Conservation (phyloP, 805 yeast genomes). For the Huiozyma naganishii region DNA sequence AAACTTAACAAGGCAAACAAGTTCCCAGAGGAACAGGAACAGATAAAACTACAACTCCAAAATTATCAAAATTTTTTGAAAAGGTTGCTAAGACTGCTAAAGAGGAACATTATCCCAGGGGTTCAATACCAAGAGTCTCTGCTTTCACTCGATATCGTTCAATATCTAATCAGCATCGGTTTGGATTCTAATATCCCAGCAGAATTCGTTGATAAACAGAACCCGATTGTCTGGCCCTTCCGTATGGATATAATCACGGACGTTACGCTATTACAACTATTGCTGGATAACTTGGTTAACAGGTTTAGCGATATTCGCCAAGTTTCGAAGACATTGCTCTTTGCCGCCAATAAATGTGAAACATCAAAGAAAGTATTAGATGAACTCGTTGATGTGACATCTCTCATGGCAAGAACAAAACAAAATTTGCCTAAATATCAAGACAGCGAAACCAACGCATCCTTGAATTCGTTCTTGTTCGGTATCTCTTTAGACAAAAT, state of each 20-base stretch:
- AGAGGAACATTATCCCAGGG: constrained; percentile 40
- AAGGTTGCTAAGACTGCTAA: constrained; percentile 30
- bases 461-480: constrained; percentile 44
- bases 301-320: constrained; percentile 72
- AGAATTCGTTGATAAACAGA: constrained; percentile 31
- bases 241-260: constrained; percentile 33
- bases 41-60: constrained; percentile 22
- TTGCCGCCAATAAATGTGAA: constrained; percentile 23
- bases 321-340: constrained; percentile 35
- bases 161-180: constrained; percentile 41
- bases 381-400: constrained; percentile 4
- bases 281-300: constrained; percentile 54
- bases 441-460: constrained; percentile 72
- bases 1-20: constrained; percentile 29
- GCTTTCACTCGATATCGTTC: constrained; percentile 39
- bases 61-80: constrained; percentile 31
- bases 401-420: constrained; percentile 19
- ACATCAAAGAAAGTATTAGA: background rate
- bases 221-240: constrained; percentile 41
- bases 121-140: constrained; percentile 44
- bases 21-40: constrained; percentile 32
- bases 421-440: constrained; percentile 38
- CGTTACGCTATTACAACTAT: constrained; percentile 31
- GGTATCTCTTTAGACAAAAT: constrained; percentile 23
- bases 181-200: constrained; percentile 37